Base-by-base conservation (phyloP, 192 early-diverging fungal genomes). In the Entophlyctis luteolus region DNA sequence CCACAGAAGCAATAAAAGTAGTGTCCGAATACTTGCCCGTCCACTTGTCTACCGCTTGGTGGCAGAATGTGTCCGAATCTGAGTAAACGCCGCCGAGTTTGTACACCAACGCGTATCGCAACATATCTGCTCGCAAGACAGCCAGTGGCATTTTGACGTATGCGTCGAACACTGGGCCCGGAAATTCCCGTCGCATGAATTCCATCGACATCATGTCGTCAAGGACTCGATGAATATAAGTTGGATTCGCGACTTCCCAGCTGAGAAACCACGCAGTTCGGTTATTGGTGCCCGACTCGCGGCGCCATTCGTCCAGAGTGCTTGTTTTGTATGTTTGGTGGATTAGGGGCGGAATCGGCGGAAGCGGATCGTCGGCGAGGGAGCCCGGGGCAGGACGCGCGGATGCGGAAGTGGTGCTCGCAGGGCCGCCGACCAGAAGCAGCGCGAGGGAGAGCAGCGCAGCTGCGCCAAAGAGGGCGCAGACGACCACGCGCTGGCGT, bases 31-130 rank as follows among this genome's bases (percentile, higher is more conserved):
- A 20, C 27, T 32, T 18, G 5, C 18, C 33, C 14, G 39, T 20
- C 74, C 74, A 47, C 4, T 52, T 22, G 14, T 55, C 52, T 12
- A 66, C 23, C 18, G 29, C 12, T 49, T 53, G 14, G 8, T 62
- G 29, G 35, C 69, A 71, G n/a, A 34, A 16, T 4, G 69, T 65
- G 49, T 71, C 69, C 14, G 50, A 23, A 45, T 71, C 69, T 8
- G 57, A 28, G 36, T 71, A 71, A 32, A 62, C 28, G 3, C 69
- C 69, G 16, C 69, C 69, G 16, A 45, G 25, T 16, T 31, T 28
- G 18, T n/a, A 71, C 23, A 71, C 27, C 69, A 65, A 8, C 16
- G 57, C 50, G 59, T 71, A 71, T 12, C 69, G 69, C 8, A 71
- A 48, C 38, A 70, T 42, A 33, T 68, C 67, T 1, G 67, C 39